Evolutionary conservation across 2,329 filamentous ascomycete genomes (phyloP).

Genomic region (Penicillium thymicola): DNA sequence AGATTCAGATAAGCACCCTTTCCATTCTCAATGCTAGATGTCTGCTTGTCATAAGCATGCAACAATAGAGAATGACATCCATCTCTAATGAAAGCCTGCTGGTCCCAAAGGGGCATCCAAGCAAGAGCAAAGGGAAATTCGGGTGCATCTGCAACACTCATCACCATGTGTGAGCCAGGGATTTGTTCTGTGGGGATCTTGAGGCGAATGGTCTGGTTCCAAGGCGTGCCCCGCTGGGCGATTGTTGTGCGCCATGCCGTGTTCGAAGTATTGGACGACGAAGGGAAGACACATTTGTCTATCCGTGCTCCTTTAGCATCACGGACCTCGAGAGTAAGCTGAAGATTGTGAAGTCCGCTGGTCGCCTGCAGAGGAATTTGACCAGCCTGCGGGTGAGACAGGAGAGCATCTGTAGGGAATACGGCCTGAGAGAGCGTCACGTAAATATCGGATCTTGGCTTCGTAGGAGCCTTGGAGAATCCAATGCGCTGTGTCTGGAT

Average conservation of each 20-base stretch:
- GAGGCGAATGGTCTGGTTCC: constrained; percentile 85
- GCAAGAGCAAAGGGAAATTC: constrained; percentile 86
- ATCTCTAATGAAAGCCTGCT: constrained; percentile 84
- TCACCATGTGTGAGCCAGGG: constrained; percentile 75
- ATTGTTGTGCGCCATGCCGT: constrained; percentile 88
- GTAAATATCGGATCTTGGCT: constrained; percentile 90
- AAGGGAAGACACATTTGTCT: constrained; percentile 81
- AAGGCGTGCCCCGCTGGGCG: constrained; percentile 72
- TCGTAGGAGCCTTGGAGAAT: constrained; percentile 87
- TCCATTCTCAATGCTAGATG: constrained; percentile 66
- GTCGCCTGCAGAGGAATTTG: constrained; percentile 68
- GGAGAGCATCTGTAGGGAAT: constrained; percentile 64
- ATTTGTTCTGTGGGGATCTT: constrained; percentile 78
- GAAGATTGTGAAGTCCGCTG: constrained; percentile 69
- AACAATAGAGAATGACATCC: constrained; percentile 76
- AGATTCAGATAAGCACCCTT: constrained; percentile 83
- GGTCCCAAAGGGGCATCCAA: constrained; percentile 91
- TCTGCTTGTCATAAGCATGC: constrained; percentile 90
- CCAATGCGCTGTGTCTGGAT: constrained; percentile 83
- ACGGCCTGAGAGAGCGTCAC: constrained; percentile 76
- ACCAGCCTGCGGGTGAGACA: constrained; percentile 72
- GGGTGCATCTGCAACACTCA: constrained; percentile 84
- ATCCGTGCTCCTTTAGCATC: constrained; percentile 74
- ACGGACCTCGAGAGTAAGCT: constrained; percentile 85
- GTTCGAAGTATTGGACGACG: constrained; percentile 72